Evolutionary conservation across 768 basidiomycete genomes (phyloP), one percentile per base, ranked within the genome.

Genomic region (Melanogaster broomeanus): DNA sequence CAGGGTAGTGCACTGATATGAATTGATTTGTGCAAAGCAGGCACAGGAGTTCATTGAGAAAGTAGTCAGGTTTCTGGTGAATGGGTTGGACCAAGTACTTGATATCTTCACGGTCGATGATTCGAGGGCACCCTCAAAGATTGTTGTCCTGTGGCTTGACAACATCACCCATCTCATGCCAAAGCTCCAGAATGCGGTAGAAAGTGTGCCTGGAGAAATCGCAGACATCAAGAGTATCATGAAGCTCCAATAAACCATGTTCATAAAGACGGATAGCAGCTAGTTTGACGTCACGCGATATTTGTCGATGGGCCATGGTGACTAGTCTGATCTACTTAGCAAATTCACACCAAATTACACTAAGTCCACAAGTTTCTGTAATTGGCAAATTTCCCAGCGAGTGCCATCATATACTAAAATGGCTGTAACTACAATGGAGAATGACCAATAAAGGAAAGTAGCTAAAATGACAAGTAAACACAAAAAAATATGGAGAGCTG

Each of bases 201-300:
- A n/a, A n/a, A n/a, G n/a, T n/a, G n/a, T n/a, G n/a, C n/a, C 58
- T 65, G 16, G 57, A 62, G 21, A 70, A 52, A 19, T 50, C 50
- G 16, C 56, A n/a, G 46, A 55, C 61, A 49, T 55, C 59, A 2
- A 66, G 53, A 42, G 69, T 68, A 12, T 61, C 48, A 1, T 46
- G 41, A 18, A 66, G 43, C 22, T 40, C 4, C 1, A 69, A 55
- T 6, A 59, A 43, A 11, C 25, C 45, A 11, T 16, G 4, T 47
- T 47, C 6, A 25, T 34, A 37, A 10, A 37, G 45, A 34, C 16
- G 30, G 34, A 47, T n/a, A 3, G 45, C 34, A 10, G 45, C 45
- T 24, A 47, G n/a, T 34, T 47, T 47, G 18, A 47, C 31, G 25
- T 47, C 31, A 15, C 7, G 45, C 10, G 18, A 12, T n/a, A 47